Conservation (phyloP, 441 rosid species). For the Erodium trifolium region DNA sequence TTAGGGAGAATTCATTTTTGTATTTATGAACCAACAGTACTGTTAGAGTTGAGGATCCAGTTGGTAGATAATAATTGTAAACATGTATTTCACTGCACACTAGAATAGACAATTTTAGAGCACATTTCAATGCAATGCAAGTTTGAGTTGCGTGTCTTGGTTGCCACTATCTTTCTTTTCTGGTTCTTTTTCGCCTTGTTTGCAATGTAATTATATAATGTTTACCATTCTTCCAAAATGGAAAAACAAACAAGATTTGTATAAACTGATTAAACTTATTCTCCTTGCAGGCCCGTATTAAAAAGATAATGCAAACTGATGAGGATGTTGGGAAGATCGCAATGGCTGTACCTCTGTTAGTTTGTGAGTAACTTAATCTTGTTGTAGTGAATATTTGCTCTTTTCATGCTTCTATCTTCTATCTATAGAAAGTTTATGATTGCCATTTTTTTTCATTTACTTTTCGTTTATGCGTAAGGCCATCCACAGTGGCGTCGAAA, state of each 20-base stretch:
- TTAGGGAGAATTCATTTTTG: too few relatives aligned
- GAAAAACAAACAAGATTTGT: background rate
- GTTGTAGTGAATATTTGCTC: background rate
- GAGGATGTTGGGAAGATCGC: constrained; percentile 4
- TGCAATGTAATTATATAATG: background rate
- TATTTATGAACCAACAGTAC: too few relatives aligned
- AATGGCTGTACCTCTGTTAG: constrained; percentile 5
- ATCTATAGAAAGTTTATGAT: too few relatives aligned
- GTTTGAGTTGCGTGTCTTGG: background rate
- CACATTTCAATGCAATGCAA: too few relatives aligned
- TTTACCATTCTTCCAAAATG: background rate
- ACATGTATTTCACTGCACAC: too few relatives aligned
- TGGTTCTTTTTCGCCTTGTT: background rate
- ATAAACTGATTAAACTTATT: background rate
- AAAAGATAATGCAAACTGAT: constrained; percentile 3
- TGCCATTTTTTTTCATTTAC: too few relatives aligned
- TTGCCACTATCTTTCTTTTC: background rate
- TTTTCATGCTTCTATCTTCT: too few relatives aligned
- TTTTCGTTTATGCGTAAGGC: background rate
- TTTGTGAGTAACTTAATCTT: background rate
- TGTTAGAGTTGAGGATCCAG: too few relatives aligned
- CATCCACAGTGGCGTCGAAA: too few relatives aligned
- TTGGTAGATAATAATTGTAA: too few relatives aligned
- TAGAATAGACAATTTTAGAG: too few relatives aligned
- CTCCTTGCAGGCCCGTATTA: background rate